Percentiles rank a stretch among this genome's conserved stretches.
Conservation (phyloP, 208 protist species). For the Leishmania tropica region DNA sequence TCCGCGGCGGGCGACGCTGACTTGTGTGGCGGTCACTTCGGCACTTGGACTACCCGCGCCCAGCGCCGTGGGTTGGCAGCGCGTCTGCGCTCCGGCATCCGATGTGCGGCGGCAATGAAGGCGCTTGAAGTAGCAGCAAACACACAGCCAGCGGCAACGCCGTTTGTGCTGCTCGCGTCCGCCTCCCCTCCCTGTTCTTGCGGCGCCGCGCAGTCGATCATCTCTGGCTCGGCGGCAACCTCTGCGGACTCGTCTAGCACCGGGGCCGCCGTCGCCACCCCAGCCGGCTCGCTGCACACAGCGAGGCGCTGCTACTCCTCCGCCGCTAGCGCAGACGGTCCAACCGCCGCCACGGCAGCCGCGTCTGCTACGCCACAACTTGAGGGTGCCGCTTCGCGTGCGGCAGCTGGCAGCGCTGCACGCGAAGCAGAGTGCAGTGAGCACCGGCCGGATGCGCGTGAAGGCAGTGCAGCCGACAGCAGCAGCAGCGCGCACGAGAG, state of each 20-base stretch:
- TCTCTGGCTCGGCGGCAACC: neutral
- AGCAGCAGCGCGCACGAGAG: neutral
- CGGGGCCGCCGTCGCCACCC: neutral
- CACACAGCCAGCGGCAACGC: neutral
- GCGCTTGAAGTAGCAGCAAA: neutral
- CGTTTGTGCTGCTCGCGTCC: neutral
- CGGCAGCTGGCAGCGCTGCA: neutral
- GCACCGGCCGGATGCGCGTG: neutral
- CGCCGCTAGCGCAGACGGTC: neutral
- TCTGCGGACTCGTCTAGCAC: neutral
- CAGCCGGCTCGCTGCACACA: slow-evolving; percentile 6
- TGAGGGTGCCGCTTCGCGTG: neutral
- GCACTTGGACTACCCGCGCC: neutral
- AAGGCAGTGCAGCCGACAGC: neutral
- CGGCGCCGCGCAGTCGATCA: neutral
- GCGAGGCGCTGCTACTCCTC: slow-evolving; percentile 14
- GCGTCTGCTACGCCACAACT: neutral
- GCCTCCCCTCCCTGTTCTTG: neutral
- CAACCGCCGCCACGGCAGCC: neutral
- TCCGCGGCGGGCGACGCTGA: neutral
- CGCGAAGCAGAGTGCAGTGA: neutral
- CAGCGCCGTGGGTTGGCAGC: neutral
- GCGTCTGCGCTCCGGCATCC: neutral
- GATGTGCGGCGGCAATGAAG: neutral
- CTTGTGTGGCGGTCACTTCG: neutral